Evolutionary conservation across 345 rosid species (phyloP).

Genomic region (Heritiera fomes): DNA sequence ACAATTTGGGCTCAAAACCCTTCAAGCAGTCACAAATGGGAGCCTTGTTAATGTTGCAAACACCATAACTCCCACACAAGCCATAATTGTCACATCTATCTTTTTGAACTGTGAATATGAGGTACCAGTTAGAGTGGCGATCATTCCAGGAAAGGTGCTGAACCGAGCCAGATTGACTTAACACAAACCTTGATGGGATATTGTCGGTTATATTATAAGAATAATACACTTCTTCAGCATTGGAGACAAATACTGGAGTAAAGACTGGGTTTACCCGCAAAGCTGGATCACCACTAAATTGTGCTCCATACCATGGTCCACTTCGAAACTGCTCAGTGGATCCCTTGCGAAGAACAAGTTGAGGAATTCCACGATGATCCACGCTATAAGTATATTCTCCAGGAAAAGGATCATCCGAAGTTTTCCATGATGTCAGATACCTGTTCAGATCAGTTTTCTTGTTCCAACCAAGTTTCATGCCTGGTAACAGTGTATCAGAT

Average conservation of each 20-base stretch:
- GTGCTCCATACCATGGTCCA: conserved; percentile 31
- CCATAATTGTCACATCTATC: conserved; percentile 45
- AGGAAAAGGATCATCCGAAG: conserved; percentile 26
- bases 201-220: conserved; percentile 9
- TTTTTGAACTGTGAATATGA: conserved; percentile 7
- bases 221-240: conserved; percentile 14
- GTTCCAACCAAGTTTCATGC: conserved; percentile 52
- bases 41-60: conserved; percentile 6
- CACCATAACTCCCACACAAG: conserved; percentile 17
- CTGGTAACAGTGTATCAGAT: conserved; percentile 43
- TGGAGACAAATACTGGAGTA: conserved; percentile 17
- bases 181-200: background rate
- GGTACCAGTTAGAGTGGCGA: conserved; percentile 29
- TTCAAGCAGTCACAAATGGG: conserved; percentile 37
- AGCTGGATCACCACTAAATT: conserved; percentile 30
- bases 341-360: conserved; percentile 11
- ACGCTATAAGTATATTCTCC: conserved; percentile 17
- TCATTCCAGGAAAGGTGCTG: conserved; percentile 17
- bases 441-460: conserved; percentile 17
- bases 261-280: conserved; percentile 19
- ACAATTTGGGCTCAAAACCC: conserved; percentile 42
- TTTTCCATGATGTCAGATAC: conserved; percentile 42
- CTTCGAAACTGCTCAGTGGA: background rate
- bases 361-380: conserved; percentile 17
- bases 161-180: conserved; percentile 18